Evolutionary conservation across 2,329 filamentous ascomycete species (phyloP).

Genomic region (Aspergillus bombycis): DNA sequence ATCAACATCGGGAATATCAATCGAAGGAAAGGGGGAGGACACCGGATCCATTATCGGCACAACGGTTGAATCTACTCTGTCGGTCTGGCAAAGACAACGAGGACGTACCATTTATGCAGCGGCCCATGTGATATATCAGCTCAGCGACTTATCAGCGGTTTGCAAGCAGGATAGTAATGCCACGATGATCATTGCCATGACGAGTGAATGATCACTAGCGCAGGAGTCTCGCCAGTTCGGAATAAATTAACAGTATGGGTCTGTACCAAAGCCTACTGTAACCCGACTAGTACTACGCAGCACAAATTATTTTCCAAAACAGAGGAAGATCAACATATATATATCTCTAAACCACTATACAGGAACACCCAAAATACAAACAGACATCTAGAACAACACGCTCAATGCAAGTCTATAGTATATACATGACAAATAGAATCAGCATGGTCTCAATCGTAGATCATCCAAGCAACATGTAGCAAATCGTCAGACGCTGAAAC

Average conservation of each 20-base stretch:
- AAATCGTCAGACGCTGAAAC: conserved; percentile 1
- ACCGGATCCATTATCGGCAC: neutral
- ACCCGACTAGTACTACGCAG: no score
- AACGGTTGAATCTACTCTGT: neutral
- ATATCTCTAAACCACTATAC: neutral
- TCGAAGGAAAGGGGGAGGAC: conserved; percentile 12
- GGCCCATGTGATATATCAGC: neutral
- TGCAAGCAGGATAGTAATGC: neutral
- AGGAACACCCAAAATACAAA: neutral
- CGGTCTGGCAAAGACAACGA: neutral
- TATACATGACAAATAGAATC: neutral
- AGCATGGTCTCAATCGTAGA: neutral
- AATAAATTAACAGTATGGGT: neutral
- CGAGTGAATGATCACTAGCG: neutral
- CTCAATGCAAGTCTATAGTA: conserved; percentile 1
- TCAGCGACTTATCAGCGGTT: neutral
- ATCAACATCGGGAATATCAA: conserved; percentile 19
- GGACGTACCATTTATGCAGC: neutral
- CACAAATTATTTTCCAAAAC: neutral
- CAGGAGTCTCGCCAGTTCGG: neutral
- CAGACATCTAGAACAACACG: neutral
- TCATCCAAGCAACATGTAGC: neutral
- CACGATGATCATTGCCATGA: neutral
- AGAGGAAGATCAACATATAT: neutral
- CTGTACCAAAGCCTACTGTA: neutral